Conservation (phyloP, 805 yeast species). For the Yarrowia hollandica region DNA sequence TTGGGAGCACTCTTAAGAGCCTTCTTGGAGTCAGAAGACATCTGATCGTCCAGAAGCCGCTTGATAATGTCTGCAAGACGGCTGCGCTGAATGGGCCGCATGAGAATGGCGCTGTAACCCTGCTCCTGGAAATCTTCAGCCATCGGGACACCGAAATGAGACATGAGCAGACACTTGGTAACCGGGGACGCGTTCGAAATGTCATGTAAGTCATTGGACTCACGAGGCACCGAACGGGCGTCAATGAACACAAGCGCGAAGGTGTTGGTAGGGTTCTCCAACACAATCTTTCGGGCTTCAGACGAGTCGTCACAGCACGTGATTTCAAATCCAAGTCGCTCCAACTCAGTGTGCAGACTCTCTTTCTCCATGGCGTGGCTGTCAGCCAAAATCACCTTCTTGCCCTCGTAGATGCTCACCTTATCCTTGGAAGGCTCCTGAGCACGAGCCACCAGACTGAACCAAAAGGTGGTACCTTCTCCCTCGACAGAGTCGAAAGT, state of each 20-base stretch:
- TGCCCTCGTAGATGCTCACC: slow-evolving; percentile 31
- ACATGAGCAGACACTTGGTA: slow-evolving; percentile 35
- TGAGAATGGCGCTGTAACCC: slow-evolving; percentile 35
- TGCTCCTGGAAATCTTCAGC: slow-evolving; percentile 34
- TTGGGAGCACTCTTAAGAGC: slow-evolving; percentile 28
- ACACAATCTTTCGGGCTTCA: slow-evolving; percentile 33
- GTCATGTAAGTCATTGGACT: slow-evolving; percentile 20
- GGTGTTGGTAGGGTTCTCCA: slow-evolving; percentile 29
- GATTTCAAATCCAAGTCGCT: slow-evolving; percentile 44
- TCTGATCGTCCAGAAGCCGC: slow-evolving; percentile 5
- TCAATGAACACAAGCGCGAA: slow-evolving; percentile 35
- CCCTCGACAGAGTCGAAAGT: slow-evolving; percentile 50
- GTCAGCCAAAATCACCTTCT: slow-evolving; percentile 43
- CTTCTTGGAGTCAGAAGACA: not conserved
- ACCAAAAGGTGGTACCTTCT: slow-evolving; percentile 50
- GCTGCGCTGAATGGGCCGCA: slow-evolving; percentile 36
- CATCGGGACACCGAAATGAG: slow-evolving; percentile 36
- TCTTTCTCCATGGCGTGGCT: slow-evolving; percentile 40
- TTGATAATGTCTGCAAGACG: slow-evolving; percentile 34
- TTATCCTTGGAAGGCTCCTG: slow-evolving; percentile 36
- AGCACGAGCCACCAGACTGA: slow-evolving; percentile 43
- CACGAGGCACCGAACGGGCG: slow-evolving; percentile 25
- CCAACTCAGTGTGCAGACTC: slow-evolving; percentile 43
- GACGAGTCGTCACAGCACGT: slow-evolving; percentile 34
- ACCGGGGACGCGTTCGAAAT: slow-evolving; percentile 31